Evolutionary conservation across 495 filamentous ascomycete species (phyloP), one percentile per base, ranked within the genome.

Genomic region (Penicillium bialowiezense): DNA sequence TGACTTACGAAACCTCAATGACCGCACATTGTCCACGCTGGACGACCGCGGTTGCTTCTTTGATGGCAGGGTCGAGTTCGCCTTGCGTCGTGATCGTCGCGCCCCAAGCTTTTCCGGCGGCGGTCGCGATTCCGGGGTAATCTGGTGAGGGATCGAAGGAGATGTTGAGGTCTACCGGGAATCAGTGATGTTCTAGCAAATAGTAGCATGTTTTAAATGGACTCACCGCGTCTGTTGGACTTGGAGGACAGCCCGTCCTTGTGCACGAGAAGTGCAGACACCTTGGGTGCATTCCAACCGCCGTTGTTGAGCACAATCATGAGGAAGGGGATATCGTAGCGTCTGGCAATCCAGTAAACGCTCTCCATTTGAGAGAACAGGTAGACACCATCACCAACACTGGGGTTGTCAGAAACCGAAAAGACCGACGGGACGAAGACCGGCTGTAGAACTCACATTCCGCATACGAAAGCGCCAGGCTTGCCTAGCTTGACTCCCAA

Each of bases 311-410:
- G 62, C 3, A 96, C 86, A 50, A 96, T 86, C 0, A 89, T 90
- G 44, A 96, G 69, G n/a, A 93, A 78, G 1, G 91, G 90, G 37
- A 95, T 88, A n/a, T 83, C 78, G 62, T 96, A 96, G 18, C 90
- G 79, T 56, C 81, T 75, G 7, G 82, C 71, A 50, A 96, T 93
- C 91, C 91, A 96, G 65, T 95, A 95, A 13, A 95, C 90, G 24
- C 80, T 86, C 1, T 86, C 85, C 1, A 91, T 91, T 5, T 95
- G 85, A 15, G 78, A 79, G 61, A 96, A 96, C 9, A 96, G 74
- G 64, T 82, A 96, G 0, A 87, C 87, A 4, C 91, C 91, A 43
- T 96, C 91, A 17, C 90, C 91, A 1, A 95, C 90, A 43, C 58
- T 61, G 29, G 1, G 7, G 5, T 2, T 14, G 19, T 57, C 44